Percentiles rank a stretch among this genome's conserved stretches.
Conservation (phyloP, 2,329 filamentous ascomycete genomes). For the Diplodia sapinea region DNA sequence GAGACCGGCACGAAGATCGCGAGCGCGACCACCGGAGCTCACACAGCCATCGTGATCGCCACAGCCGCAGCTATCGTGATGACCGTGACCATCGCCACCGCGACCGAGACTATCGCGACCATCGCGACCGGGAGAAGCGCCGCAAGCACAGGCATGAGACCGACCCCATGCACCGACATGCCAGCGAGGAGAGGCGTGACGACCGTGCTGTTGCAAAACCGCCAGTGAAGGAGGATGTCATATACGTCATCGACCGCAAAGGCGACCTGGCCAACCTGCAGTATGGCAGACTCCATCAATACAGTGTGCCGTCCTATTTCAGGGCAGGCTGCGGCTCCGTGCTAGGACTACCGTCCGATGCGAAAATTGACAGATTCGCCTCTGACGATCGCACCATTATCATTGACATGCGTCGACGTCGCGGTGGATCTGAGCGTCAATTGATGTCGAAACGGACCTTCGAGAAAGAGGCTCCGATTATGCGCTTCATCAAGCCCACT, state of each 20-base stretch:
- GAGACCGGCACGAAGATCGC: not conserved
- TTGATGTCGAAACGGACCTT: conserved; percentile 43
- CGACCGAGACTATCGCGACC: conserved; percentile 7
- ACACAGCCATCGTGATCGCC: not conserved
- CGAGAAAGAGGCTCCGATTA: conserved; percentile 38
- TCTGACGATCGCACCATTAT: conserved; percentile 58
- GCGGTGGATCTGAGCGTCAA: conserved; percentile 55
- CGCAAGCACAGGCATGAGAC: not conserved
- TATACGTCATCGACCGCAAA: conserved; percentile 68
- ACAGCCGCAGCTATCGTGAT: conserved; percentile 2
- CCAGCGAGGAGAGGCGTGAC: not conserved
- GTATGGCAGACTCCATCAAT: conserved; percentile 76
- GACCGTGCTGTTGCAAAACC: conserved; percentile 2
- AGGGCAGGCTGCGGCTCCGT: conserved; percentile 72
- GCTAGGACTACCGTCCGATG: conserved; percentile 66
- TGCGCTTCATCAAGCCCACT: conserved; percentile 38
- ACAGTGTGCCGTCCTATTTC: conserved; percentile 72
- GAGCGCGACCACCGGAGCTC: not conserved
- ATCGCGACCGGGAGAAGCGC: conserved; percentile 2
- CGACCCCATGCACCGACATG: not conserved
- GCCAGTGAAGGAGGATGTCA: not conserved
- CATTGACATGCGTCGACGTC: conserved; percentile 42
- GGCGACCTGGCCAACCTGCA: conserved; percentile 77
- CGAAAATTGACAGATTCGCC: conserved; percentile 71
- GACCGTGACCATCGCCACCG: conserved; percentile 9